Percentiles rank a stretch among this genome's conserved stretches.
phyloP scores from a whole-genome alignment of 768 basidiomycete species.

The Mycena vulgaris region DNA sequence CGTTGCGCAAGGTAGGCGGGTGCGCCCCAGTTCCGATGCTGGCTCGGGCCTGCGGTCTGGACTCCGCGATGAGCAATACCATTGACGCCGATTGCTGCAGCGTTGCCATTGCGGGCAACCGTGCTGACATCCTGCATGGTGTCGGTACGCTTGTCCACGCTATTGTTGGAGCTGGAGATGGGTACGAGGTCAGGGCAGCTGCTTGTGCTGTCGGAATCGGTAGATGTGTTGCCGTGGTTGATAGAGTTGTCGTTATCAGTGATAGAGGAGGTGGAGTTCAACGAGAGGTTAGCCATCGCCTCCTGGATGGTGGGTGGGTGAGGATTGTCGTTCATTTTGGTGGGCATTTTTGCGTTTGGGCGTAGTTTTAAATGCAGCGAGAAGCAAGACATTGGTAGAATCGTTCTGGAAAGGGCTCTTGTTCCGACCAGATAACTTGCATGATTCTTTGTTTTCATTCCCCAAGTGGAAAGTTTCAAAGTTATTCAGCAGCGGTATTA shows the following conservation, averaged over 20 bases:
- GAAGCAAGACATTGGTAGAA: too few relatives aligned
- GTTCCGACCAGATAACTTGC: background rate
- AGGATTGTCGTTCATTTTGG: background rate
- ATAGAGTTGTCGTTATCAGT: too few relatives aligned
- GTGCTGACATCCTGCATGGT: background rate
- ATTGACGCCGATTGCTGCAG: background rate
- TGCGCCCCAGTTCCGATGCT: conserved; percentile 5
- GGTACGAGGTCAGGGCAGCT: conserved; percentile 6
- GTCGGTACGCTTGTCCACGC: background rate
- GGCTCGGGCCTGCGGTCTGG: too few relatives aligned
- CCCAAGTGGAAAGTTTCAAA: background rate
- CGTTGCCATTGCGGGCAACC: too few relatives aligned
- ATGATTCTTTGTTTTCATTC: background rate
- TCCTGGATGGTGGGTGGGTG: background rate
- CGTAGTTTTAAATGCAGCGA: background rate
- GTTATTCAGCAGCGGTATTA: background rate
- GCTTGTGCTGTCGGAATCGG: background rate
- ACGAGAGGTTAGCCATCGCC: background rate
- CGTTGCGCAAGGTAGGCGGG: background rate
- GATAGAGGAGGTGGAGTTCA: too few relatives aligned
- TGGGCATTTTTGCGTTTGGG: background rate
- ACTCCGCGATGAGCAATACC: too few relatives aligned
- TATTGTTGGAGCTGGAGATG: background rate
- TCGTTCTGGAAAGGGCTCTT: too few relatives aligned
- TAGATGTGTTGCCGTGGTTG: background rate